Evolutionary conservation across 306 rosid genomes (phyloP).

Genomic region (Trichosanthes cucumerina): DNA sequence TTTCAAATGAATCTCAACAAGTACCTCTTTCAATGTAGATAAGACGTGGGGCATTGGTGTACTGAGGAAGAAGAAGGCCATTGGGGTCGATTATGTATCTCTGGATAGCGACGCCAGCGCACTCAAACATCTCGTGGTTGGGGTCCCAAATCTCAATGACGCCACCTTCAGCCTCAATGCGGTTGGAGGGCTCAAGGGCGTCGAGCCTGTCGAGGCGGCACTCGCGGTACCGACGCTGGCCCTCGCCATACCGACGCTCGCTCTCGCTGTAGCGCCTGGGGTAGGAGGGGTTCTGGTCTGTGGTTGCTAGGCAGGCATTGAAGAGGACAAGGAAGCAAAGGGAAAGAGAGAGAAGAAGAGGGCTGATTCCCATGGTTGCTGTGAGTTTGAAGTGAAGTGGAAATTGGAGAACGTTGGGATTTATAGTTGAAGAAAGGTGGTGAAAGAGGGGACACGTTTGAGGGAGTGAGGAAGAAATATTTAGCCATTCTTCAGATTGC

Average conservation of each 20-base stretch:
- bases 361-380: slow-evolving; percentile 38
- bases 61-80: slow-evolving; percentile 42
- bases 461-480: not conserved
- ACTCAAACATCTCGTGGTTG: slow-evolving; percentile 24
- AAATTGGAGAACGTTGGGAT: not conserved
- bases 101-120: slow-evolving; percentile 24
- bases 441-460: not conserved
- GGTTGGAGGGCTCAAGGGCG: slow-evolving; percentile 29
- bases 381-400: not conserved
- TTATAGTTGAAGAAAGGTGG: not conserved
- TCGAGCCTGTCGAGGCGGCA: slow-evolving; percentile 25
- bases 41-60: slow-evolving; percentile 29
- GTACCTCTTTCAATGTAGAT: slow-evolving; percentile 23
- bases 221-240: slow-evolving; percentile 13
- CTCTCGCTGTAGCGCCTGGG: slow-evolving; percentile 5
- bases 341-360: slow-evolving; percentile 25
- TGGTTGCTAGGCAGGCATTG: slow-evolving; percentile 26
- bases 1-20: too few species aligned
- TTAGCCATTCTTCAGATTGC: slow-evolving; percentile 6
- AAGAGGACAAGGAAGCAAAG: slow-evolving; percentile 26
- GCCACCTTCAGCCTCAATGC: slow-evolving; percentile 26
- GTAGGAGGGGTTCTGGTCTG: not conserved
- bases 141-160: slow-evolving; percentile 33
- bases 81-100: slow-evolving; percentile 24
- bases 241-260: slow-evolving; percentile 10